Base-by-base conservation (phyloP, 441 rosid genomes). In the Breynia disticha region DNA sequence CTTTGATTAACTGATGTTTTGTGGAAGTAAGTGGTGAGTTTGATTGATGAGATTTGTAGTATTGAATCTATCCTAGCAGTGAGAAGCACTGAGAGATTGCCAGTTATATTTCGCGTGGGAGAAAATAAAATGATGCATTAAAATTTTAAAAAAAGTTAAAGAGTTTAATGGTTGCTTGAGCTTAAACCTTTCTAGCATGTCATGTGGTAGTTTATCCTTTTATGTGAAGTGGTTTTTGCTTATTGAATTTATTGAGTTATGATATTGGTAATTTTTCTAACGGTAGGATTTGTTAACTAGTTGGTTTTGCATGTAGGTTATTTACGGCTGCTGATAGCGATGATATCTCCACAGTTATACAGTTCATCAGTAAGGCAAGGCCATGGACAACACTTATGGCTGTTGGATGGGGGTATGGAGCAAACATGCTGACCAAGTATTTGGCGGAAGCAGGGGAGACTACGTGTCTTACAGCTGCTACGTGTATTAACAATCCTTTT, bases 301-400 rank as follows among this genome's bases (percentile, higher is more conserved):
- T 76, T 72, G 47, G 58, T 68, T 69, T 60, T 68, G 66, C 61
- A 16, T 84, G 87, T 80, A 93, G 99, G 95, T 81, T 93, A 70
- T 93, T 89, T 74, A 76, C 99, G 61, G 99, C 97, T 64, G 97
- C 83, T 75, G 99, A 89, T 61, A 86, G 99, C 66, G 95, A 89
- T 78, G 99, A 93, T 82, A 56, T 93, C 79, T 80, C 71, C 69
- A 69, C 83, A 70, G 84, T 88, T 68, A 52, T 87, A 72, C 83
- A 72, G 60, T 93, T 79, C 67, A 69, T 93, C 68, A 76, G 54
- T 58, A 84, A 84, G 76, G 77, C 80, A 44, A 84, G 97, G 78
- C 96, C 96, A n/a, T 81, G 96, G 96, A 83, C 95, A 19, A 78
- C 95, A 19, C 63, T 93, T 60, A 76, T 80, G 87, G 83, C 82